Evolutionary conservation across 2,329 filamentous ascomycete genomes (phyloP).

Genomic region (Metarhizium guizhouense): DNA sequence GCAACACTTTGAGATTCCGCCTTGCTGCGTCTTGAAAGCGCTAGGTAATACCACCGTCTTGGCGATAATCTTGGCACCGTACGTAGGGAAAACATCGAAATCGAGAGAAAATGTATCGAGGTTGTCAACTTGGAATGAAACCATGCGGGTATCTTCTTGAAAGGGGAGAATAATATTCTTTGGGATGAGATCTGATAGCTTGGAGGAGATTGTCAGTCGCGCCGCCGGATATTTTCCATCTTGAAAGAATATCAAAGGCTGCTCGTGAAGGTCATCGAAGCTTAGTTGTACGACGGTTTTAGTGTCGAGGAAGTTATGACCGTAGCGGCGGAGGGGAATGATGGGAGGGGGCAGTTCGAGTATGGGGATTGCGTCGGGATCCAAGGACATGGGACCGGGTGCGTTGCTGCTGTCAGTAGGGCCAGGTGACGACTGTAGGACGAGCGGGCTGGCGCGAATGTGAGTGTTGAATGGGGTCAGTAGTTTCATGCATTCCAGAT

Average conservation of each 20-base stretch:
- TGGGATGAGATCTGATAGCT: slow-evolving; percentile 89
- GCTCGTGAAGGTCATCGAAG: slow-evolving; percentile 70
- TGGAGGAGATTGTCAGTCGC: slow-evolving; percentile 90
- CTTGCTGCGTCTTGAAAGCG: slow-evolving; percentile 64
- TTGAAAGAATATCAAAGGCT: slow-evolving; percentile 89
- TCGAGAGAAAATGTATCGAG: slow-evolving; percentile 89
- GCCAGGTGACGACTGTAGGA: slow-evolving; percentile 32
- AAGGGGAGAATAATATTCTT: slow-evolving; percentile 93
- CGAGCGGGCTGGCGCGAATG: slow-evolving; percentile 33
- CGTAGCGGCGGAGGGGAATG: slow-evolving; percentile 87
- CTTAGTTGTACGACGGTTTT: slow-evolving; percentile 93
- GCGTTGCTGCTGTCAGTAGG: slow-evolving; percentile 38
- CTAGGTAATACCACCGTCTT: slow-evolving; percentile 87
- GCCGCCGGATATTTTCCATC: slow-evolving; percentile 94
- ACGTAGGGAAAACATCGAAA: slow-evolving; percentile 95
- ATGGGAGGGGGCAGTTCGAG: slow-evolving; percentile 92
- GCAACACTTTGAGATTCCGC: slow-evolving; percentile 68
- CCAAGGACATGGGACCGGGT: slow-evolving; percentile 56
- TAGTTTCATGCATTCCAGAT: slow-evolving; percentile 87
- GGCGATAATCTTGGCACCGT: slow-evolving; percentile 94
- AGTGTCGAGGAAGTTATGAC: slow-evolving; percentile 96
- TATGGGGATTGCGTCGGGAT: slow-evolving; percentile 82
- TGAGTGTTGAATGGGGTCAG: slow-evolving; percentile 53
- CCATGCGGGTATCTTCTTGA: slow-evolving; percentile 86
- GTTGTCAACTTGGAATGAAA: slow-evolving; percentile 94